Base-by-base conservation (phyloP, 805 yeast genomes). In the Schizosaccharomyces lindneri region DNA sequence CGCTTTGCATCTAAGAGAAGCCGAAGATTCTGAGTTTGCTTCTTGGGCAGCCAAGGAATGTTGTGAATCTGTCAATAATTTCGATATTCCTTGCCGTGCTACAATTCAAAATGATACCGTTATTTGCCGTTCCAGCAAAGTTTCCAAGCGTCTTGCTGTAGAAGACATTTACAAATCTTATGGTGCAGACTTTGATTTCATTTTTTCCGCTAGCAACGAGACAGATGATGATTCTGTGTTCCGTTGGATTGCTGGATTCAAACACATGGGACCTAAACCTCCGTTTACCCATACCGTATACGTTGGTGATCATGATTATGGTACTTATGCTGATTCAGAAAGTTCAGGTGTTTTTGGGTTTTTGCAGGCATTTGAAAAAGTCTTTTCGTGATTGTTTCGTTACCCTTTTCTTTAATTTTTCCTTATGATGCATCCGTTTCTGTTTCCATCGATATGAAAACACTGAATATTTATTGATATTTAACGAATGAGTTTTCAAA, bases 31-130 rank as follows among this genome's bases (percentile, higher is more conserved):
- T 55, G 81, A 79, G 55, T 73, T 75, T 36, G 81, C 82, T 61
- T 71, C 78, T 36, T 76, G 82, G 59, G 78, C 83, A 21, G 79
- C 87, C 72, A 96, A 97, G 60, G 96, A 88, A 66, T 79, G 84
- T 63, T 82, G 89, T 59, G 82, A 89, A 24, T 88, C 87, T 69
- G 81, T 89, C 62, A 88, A 90, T 70, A 93, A 84, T 41, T 85
- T 80, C 69, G 79, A 77, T 19, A 17, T 51, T 7, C 80, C 80
- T 51, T 76, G 89, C 21, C 95, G 87, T 71, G 95, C 96, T 13
- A 29, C 48, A 15, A 62, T 55, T 29, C 59, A 39, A 24, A 64
- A 63, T 24, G 59, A 57, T 17, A 43, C 55, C 15, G 61, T 64
- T n/a, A 57, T 63, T 31, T 51, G 57, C n/a, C 31, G 36, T 19